These are phyloP conservation scores for Cryptosporidium viatorum DNA, from an alignment of 169 alveolate genomes.

Conservation along the genomic window DNA sequence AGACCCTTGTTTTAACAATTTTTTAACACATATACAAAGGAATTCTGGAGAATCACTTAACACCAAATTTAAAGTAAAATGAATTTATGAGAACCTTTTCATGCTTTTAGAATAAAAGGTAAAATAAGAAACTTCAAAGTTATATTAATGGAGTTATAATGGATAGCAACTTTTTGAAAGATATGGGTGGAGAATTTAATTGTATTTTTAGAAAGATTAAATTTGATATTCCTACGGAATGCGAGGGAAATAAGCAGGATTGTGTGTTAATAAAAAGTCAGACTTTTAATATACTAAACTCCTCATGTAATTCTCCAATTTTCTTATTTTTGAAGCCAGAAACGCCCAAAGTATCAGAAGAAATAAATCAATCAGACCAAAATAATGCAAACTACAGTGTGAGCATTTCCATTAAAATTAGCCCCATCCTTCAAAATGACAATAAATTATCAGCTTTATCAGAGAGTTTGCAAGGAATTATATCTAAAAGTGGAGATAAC, in stretches of 20 bases:
- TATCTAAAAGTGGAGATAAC: neutral
- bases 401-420: slow-evolving; percentile 8
- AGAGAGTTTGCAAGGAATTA: neutral
- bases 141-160: neutral
- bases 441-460: neutral
- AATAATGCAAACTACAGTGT: neutral
- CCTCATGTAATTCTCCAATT: neutral
- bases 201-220: neutral
- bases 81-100: neutral
- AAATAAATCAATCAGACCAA: neutral
- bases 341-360: neutral
- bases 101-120: neutral
- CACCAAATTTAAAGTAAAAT: neutral
- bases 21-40: neutral
- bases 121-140: neutral
- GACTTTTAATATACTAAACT: neutral
- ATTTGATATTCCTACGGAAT: neutral
- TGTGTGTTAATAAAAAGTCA: neutral
- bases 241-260: neutral
- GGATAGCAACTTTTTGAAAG: neutral
- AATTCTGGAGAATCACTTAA: neutral
- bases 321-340: neutral
- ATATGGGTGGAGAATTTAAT: slow-evolving; percentile 9
- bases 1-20: neutral
- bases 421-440: neutral